Percentiles rank a stretch among this genome's conserved stretches.
These are phyloP conservation scores for Galerina marginata DNA, from an alignment of 768 basidiomycete genomes.

Conservation along the genomic window DNA sequence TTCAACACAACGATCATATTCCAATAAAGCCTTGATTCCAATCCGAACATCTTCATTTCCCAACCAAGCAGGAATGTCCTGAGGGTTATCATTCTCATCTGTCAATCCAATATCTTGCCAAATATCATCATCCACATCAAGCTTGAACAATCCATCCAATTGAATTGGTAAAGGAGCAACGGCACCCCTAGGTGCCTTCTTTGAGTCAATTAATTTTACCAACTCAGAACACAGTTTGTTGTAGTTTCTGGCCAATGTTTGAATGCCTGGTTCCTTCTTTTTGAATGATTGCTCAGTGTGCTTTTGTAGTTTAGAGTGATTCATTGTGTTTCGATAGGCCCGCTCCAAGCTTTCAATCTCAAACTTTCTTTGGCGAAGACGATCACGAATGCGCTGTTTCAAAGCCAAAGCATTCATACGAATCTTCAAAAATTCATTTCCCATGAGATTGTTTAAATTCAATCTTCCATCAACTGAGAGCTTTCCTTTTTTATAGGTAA, in stretches of 20 bases:
- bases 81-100: conserved; percentile 16
- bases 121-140: conserved; percentile 43
- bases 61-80: conserved; percentile 30
- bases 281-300: conserved; percentile 12
- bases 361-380: conserved; percentile 25
- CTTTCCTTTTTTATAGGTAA: conserved; percentile 4
- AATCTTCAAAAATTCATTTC: conserved; percentile 19
- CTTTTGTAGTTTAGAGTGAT: conserved; percentile 28
- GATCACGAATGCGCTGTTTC: conserved; percentile 26
- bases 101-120: conserved; percentile 39
- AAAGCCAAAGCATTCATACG: conserved; percentile 27
- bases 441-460: conserved; percentile 4
- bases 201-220: conserved; percentile 17
- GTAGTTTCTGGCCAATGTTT: background rate
- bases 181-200: conserved; percentile 28
- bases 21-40: conserved; percentile 36
- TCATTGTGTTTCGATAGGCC: conserved; percentile 24
- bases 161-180: conserved; percentile 28
- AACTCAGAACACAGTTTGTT: conserved; percentile 22
- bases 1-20: conserved; percentile 31
- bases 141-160: conserved; percentile 26
- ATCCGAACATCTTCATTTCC: conserved; percentile 26
- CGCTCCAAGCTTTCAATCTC: conserved; percentile 27
- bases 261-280: conserved; percentile 5
- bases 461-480: conserved; percentile 9